These are phyloP conservation scores for Isochrysis galbana DNA, from an alignment of 78 protist species.

Conservation along the genomic window DNA sequence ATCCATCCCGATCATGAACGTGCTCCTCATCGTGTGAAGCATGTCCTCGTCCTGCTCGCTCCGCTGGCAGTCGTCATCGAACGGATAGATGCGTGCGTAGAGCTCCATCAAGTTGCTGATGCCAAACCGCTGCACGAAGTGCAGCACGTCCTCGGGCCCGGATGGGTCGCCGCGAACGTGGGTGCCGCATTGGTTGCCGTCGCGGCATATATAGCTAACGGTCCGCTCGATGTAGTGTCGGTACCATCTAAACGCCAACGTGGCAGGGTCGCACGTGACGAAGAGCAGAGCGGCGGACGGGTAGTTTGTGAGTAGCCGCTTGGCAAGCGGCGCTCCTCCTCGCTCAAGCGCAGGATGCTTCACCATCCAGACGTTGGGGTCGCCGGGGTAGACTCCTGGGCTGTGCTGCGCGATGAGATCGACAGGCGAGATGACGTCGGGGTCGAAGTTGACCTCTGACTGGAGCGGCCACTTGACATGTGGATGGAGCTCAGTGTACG, in stretches of 20 bases:
- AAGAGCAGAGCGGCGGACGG: neutral
- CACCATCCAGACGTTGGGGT: neutral
- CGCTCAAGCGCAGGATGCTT: neutral
- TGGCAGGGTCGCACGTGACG: neutral
- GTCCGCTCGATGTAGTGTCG: neutral
- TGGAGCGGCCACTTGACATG: neutral
- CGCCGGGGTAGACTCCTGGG: neutral
- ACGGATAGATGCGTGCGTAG: too few relatives aligned
- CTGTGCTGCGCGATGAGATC: neutral
- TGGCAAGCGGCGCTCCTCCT: neutral
- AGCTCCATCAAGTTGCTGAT: too few relatives aligned
- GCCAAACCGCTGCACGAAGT: too few relatives aligned
- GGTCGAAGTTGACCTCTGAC: neutral
- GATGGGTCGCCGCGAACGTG: too few relatives aligned
- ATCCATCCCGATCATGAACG: too few relatives aligned
- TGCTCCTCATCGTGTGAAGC: too few relatives aligned
- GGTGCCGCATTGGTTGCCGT: too few relatives aligned
- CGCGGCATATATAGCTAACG: neutral
- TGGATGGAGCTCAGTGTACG: neutral
- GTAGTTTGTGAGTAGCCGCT: neutral
- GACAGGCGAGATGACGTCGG: neutral
- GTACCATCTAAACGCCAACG: neutral
- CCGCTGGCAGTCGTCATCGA: too few relatives aligned
- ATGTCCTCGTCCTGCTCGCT: too few relatives aligned
- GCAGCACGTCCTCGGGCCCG: too few relatives aligned